phyloP scores from a whole-genome alignment of 208 protist species.

The Jaenimonas drosophilae region DNA sequence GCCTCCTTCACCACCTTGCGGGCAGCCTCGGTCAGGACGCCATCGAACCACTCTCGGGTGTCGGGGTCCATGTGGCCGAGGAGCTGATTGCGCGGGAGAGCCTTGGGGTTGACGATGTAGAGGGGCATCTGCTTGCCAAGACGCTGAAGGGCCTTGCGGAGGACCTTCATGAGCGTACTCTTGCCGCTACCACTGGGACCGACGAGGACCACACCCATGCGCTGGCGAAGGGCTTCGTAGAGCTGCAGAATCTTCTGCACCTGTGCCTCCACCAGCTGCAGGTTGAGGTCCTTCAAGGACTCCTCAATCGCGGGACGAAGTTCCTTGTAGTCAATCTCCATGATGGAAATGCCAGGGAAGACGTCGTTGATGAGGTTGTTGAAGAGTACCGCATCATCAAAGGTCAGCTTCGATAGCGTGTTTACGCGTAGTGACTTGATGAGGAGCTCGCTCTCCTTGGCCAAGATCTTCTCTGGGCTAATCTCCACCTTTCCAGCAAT shows the following conservation, averaged over 20 bases:
- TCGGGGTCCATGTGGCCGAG: constrained; percentile 97
- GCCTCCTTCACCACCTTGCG: constrained; percentile 92
- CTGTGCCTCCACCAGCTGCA: constrained; percentile 85
- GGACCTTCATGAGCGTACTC: constrained; percentile 90
- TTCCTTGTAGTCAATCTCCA: constrained; percentile 90
- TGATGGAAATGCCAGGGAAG: constrained; percentile 86
- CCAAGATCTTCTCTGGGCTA: constrained; percentile 48
- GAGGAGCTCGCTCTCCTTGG: constrained; percentile 90
- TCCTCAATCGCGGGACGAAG: constrained; percentile 87
- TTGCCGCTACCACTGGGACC: constrained; percentile 96
- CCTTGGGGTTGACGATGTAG: constrained; percentile 97
- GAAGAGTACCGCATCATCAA: constrained; percentile 91
- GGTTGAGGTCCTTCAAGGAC: constrained; percentile 80
- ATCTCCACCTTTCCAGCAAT: constrained; percentile 50
- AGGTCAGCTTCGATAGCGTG: constrained; percentile 98
- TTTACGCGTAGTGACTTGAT: constrained; percentile 96
- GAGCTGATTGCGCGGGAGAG: constrained; percentile 91
- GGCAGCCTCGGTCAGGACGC: constrained; percentile 94
- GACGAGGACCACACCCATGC: constrained; percentile 97
- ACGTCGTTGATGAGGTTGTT: constrained; percentile 93
- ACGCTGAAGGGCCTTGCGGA: constrained; percentile 78
- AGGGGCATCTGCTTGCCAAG: constrained; percentile 80
- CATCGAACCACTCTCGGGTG: constrained; percentile 98
- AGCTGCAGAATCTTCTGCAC: constrained; percentile 94
- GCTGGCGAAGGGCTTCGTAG: constrained; percentile 94